A percentile compares a stretch with the other conserved stretches of the same genome.
These are phyloP conservation scores for Scenedesmus sp. DNA, from an alignment of 163 green algal species.

Conservation along the genomic window DNA sequence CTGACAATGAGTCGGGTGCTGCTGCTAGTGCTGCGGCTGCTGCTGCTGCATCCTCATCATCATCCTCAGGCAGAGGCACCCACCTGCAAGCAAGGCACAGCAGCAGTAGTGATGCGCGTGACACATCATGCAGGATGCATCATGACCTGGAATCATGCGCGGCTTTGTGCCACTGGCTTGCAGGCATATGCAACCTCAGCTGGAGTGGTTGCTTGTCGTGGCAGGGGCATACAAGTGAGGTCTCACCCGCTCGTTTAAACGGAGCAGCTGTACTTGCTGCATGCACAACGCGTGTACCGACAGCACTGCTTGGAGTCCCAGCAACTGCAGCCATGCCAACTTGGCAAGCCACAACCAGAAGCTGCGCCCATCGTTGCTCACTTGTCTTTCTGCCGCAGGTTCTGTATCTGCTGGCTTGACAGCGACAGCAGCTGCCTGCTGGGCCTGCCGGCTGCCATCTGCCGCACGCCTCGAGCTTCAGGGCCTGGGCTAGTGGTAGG, in stretches of 20 bases:
- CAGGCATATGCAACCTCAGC: too few relatives aligned
- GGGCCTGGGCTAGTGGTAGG: conserved; percentile 16
- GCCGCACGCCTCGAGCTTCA: neutral
- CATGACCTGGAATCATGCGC: neutral
- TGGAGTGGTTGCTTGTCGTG: too few relatives aligned
- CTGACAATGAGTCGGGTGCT: neutral
- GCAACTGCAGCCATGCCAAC: neutral
- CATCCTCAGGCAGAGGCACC: conserved; percentile 46
- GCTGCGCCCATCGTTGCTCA: neutral
- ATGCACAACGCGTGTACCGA: too few relatives aligned
- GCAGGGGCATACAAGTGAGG: too few relatives aligned
- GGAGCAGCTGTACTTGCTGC: too few relatives aligned
- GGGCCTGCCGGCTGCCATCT: neutral
- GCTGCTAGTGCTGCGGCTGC: conserved; percentile 12
- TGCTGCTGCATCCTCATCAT: conserved; percentile 24
- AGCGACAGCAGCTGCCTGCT: conserved; percentile 38
- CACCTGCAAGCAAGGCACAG: neutral
- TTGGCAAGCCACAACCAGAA: neutral
- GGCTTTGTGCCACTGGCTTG: too few relatives aligned
- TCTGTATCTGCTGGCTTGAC: conserved; percentile 26
- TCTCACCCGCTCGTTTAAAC: too few relatives aligned
- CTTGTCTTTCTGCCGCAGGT: conserved; percentile 49
- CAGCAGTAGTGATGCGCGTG: neutral
- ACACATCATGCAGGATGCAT: neutral
- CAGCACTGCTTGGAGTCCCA: too few relatives aligned